Evolutionary conservation across 2,329 filamentous ascomycete species (phyloP), one percentile per base, ranked within the genome.

Genomic region (Neopestalotiopsis clavispora): DNA sequence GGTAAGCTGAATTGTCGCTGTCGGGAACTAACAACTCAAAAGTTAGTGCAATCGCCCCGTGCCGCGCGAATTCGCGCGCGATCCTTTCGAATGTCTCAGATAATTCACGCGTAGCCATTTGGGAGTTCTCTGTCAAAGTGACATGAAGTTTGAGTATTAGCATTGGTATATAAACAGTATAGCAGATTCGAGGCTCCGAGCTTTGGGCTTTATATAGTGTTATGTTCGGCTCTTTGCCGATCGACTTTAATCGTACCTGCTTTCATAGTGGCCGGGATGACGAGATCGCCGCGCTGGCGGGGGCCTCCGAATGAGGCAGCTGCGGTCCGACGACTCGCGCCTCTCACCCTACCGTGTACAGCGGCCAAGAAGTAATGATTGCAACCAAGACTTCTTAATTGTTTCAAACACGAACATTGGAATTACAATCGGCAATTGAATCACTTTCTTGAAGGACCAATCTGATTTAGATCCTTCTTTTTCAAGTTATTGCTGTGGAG

Each of bases 251-350:
- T 59, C 23, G 23, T 59, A 12, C 23, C 30, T 34, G 57, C 23
- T 42, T 13, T 17, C 45, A 42, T 38, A 17, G 14, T 32, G 40
- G 61, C 61, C 61, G 61, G 61, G 40, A 52, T 64, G 61, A 62
- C 32, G 59, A 62, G 59, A 52, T 52, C 45, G 45, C 45, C 45
- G 45, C 45, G 14, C 5, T 12, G 38, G 61, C 61, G 61, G 61
- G 61, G 61, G 34, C 61, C 40, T 23, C 59, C 61, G n/a, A 40
- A 64, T 64, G 38, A 49, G 61, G 61, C n/a, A 64, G 61, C 40
- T 64, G 30, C 23, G 23, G 28, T 59, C 57, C 28, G 17, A 30
- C 57, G 30, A 49, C 42, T 59, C 32, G 38, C 32, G 59, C 30
- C 59, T 61, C 32, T 38, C 13, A n/a, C 5, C 17, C 17, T n/a